Evolutionary conservation across 192 early-diverging fungal species (phyloP), one percentile per base, ranked within the genome.

Genomic region (Coemansia sp.): DNA sequence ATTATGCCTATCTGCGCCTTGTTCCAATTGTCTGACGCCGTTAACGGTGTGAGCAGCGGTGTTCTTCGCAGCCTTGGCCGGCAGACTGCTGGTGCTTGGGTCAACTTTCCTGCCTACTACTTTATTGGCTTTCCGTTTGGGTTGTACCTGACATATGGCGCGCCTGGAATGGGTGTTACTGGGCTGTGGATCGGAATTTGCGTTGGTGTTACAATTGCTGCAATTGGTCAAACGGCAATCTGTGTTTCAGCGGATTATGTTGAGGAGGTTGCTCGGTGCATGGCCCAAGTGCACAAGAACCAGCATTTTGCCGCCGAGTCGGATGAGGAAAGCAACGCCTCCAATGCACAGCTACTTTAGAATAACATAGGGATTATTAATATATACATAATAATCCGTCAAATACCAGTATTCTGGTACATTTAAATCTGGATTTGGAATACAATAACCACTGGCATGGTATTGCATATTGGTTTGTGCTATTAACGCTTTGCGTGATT

Each of bases 1-100:
- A 82, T 95, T 12, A 74, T 96, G 71, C 94, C 94, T 0, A 64
- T 93, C 13, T 89, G 82, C 19, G 93, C 92, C 23, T 92, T 88
- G 26, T 27, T 27, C 75, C 91, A 93, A 67, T 63, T 77, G 61
- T 13, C 63, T 5, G 90, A 92, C 68, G 84, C 83, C 4, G 55
- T 87, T 7, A 85, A 86, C 22, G 83, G 79, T 57, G 79, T 89
- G n/a, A 83, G 84, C n/a, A 82, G 84, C 12, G 84, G 85, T 41
- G 74, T 83, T 19, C 65, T 87, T 27, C 82, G 85, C 35, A 78
- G 80, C 45, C 59, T 84, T 27, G 85, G 85, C 4, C 69, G 81
- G 32, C 85, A 87, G 52, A 63, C 71, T 20, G 57, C 78, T 20
- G 85, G 82, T 51, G 85, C 85, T 22, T 58, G 65, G 45, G 70